A percentile compares a stretch with the other conserved stretches of the same genome.
Evolutionary conservation across 345 rosid species (phyloP).

Genomic region (Brassica rapa): DNA sequence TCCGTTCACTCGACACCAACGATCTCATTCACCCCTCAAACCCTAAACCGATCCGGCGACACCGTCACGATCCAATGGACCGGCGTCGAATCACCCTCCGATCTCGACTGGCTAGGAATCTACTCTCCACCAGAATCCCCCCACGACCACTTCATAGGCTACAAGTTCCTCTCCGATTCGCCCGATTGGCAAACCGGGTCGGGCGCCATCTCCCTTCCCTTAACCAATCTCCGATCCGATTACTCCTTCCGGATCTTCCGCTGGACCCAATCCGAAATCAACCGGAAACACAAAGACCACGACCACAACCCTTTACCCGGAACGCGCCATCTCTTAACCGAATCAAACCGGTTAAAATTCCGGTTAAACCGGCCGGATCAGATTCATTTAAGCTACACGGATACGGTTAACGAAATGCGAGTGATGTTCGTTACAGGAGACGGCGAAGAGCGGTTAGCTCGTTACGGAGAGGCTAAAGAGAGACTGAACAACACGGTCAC

Average conservation of each 20-base stretch:
- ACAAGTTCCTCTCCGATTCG: conserved; percentile 66
- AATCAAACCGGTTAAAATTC: conserved; percentile 53
- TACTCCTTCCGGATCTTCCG: conserved; percentile 93
- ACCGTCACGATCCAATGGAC: conserved; percentile 64
- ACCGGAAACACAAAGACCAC: conserved; percentile 60
- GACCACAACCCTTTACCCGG: conserved; percentile 86
- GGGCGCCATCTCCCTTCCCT: conserved; percentile 68
- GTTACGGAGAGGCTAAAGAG: conserved; percentile 63
- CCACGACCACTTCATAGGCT: conserved; percentile 71
- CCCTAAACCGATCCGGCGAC: conserved; percentile 64
- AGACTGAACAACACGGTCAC: conserved; percentile 32
- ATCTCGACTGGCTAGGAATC: conserved; percentile 86
- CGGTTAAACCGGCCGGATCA: conserved; percentile 63
- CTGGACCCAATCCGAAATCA: conserved; percentile 70
- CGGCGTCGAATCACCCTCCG: conserved; percentile 68
- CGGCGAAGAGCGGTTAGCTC: conserved; percentile 56
- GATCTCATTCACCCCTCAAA: conserved; percentile 52
- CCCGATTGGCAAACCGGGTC: conserved; percentile 66
- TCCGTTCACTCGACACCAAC: conserved; percentile 40
- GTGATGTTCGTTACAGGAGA: conserved; percentile 81
- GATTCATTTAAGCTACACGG: conserved; percentile 73
- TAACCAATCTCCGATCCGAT: conserved; percentile 71
- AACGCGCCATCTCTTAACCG: conserved; percentile 55
- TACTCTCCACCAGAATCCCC: conserved; percentile 81
- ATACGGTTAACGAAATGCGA: conserved; percentile 69